phyloP scores from a whole-genome alignment of 257 asterid genomes.

The Linderniella brevidens region DNA sequence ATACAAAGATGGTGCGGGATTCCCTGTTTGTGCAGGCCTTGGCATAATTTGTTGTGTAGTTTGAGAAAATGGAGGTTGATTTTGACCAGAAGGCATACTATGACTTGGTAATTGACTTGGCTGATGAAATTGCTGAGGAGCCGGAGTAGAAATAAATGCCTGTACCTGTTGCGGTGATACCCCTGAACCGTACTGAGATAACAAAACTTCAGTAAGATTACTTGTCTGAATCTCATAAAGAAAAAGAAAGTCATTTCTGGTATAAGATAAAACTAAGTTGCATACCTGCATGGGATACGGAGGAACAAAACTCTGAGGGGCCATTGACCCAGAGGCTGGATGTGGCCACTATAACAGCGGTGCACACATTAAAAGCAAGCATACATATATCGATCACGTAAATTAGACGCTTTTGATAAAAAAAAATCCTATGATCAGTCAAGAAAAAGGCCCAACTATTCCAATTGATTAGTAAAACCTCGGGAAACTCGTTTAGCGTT shows the following conservation, averaged over 20 bases:
- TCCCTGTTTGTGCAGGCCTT: constrained; percentile 43
- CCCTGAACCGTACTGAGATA: constrained; percentile 51
- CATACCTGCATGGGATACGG: constrained; percentile 69
- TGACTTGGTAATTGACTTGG: too few species aligned
- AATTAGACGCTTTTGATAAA: too few species aligned
- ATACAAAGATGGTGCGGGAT: constrained; percentile 32
- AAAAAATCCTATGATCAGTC: neutral
- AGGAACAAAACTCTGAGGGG: constrained; percentile 44
- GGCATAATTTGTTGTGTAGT: constrained; percentile 52
- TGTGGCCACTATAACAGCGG: constrained; percentile 40
- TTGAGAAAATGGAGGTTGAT: constrained; percentile 62
- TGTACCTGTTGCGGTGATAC: constrained; percentile 48
- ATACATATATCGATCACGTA: neutral
- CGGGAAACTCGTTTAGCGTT: too few species aligned
- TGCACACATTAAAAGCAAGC: constrained; percentile 8
- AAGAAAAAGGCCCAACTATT: too few species aligned
- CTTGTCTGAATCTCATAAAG: constrained; percentile 6
- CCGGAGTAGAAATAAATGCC: constrained; percentile 33
- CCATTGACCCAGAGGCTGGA: constrained; percentile 52
- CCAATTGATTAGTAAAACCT: too few species aligned
- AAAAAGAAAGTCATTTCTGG: neutral
- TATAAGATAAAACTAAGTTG: constrained; percentile 8
- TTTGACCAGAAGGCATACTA: too few species aligned
- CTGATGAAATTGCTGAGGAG: constrained; percentile 56
- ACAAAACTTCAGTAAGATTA: constrained; percentile 10